Evolutionary conservation across 371 early-diverging fungal genomes (phyloP), one percentile per base, ranked within the genome.

Genomic region (Syncephalastrum monosporum): DNA sequence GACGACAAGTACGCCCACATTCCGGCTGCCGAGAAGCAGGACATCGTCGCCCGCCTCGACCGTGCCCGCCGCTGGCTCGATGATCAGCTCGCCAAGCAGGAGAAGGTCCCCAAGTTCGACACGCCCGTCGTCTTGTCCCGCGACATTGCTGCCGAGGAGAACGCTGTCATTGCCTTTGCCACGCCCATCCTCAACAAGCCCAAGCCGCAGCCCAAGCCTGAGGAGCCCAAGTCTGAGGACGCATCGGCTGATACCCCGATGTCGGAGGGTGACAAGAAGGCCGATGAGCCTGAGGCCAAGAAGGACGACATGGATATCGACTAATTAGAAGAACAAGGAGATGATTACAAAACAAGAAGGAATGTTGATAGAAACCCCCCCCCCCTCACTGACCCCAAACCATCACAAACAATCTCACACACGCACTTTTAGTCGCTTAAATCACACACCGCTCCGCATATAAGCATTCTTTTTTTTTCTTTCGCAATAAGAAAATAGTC

Each of bases 1-100:
- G 93, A 95, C 59, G 94, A 88, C 59, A 86, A 87, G 63, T 95
- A 90, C 74, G 72, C 88, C 41, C 97, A 96, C 82, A 94, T 98
- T 68, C 77, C 90, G 53, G 75, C 81, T 50, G 93, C 82, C 47
- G 98, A 98, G 60, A 82, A 92, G 70, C 86, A 94, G 63, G 86
- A 84, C 63, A 84, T 95, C 63, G 77, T 82, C 24, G 88, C 88
- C 56, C 89, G 90, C 64, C 72, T 78, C 59, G 82, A 89, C 56
- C 82, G 86, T 72, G 88, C 89, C 57, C 85, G 87, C 66, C 81
- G 87, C 61, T 97, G 98, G 98, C 79, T 96, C 69, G 92, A 93
- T 65, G 86, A 87, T 53, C 79, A 84, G 69, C 64, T 90, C 42
- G 84, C 83, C 62, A 86, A 88, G 68, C 91, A 92, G 79, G 82